Evolutionary conservation across 352 stramenopile genomes (phyloP).

Genomic region (Phytophthora multivora): DNA sequence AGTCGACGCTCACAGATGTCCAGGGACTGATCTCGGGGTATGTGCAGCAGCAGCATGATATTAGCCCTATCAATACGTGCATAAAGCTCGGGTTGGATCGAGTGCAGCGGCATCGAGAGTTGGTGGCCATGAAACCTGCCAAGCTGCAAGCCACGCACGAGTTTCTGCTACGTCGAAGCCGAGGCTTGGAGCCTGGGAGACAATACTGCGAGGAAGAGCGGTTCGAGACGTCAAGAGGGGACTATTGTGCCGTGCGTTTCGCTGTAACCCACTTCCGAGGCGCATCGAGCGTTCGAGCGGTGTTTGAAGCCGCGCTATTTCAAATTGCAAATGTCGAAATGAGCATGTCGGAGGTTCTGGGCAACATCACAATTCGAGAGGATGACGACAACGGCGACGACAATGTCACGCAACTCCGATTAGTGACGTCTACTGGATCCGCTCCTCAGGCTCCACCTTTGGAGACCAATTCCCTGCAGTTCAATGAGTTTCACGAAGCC

Average conservation of each 20-base stretch:
- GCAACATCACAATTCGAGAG: slow-evolving; percentile 52
- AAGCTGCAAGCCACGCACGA: slow-evolving; percentile 28
- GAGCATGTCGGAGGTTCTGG: slow-evolving; percentile 48
- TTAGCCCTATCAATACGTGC: slow-evolving; percentile 41
- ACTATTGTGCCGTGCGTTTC: slow-evolving; percentile 44
- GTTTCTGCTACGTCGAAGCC: slow-evolving; percentile 37
- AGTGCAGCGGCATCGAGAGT: slow-evolving; percentile 24
- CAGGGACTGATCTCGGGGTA: slow-evolving; percentile 39
- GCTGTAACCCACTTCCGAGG: slow-evolving; percentile 42
- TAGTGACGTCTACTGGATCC: slow-evolving; percentile 30
- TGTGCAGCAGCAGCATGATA: slow-evolving; percentile 37
- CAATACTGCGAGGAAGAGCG: slow-evolving; percentile 40
- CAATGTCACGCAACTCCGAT: slow-evolving; percentile 37
- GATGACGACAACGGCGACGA: slow-evolving; percentile 40
- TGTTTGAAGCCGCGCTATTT: slow-evolving; percentile 46
- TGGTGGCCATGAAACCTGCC: slow-evolving; percentile 25
- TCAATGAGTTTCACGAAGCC: slow-evolving; percentile 37
- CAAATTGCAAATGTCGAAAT: slow-evolving; percentile 54
- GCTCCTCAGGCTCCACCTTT: slow-evolving; percentile 18
- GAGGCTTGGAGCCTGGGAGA: slow-evolving; percentile 32
- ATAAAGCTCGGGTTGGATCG: slow-evolving; percentile 38
- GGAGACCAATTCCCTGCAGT: slow-evolving; percentile 48
- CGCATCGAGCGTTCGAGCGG: slow-evolving; percentile 26
- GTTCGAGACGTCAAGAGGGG: slow-evolving; percentile 37
- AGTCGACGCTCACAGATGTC: slow-evolving; percentile 34